Conservation (phyloP, 176 grass and related monocot species). For the Hsuehochloa calcarea region DNA sequence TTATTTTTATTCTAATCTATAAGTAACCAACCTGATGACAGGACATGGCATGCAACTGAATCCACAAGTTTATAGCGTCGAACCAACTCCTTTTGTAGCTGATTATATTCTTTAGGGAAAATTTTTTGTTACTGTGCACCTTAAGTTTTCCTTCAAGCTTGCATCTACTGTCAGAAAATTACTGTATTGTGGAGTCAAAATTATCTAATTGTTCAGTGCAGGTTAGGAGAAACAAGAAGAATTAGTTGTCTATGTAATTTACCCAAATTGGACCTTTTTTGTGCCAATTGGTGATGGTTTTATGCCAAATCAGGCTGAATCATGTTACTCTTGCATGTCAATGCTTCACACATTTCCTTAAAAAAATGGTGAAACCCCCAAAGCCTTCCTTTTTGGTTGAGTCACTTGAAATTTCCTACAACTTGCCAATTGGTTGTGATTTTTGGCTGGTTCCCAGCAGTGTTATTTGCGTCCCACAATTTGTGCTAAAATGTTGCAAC, state of each 20-base stretch:
- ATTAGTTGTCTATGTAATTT: background rate
- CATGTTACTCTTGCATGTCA: background rate
- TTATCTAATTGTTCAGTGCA: background rate
- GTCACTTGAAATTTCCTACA: background rate
- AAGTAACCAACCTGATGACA: conserved; percentile 13
- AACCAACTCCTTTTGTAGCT: background rate
- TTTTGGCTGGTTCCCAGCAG: background rate
- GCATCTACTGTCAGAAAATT: background rate
- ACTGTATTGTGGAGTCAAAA: background rate
- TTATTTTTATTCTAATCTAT: background rate
- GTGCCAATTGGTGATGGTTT: background rate
- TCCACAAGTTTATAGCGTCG: background rate
- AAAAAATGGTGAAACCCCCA: background rate
- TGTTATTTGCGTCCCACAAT: background rate
- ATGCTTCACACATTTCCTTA: background rate
- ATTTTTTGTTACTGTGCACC: background rate
- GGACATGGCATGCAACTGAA: background rate
- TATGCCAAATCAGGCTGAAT: background rate
- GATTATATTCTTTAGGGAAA: background rate
- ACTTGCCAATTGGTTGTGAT: background rate
- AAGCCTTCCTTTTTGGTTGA: background rate
- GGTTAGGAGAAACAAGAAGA: background rate
- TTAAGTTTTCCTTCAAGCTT: background rate
- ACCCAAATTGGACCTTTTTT: background rate
- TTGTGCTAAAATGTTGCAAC: background rate